These are phyloP conservation scores for Fraxinus dipetala DNA, from an alignment of 305 asterid genomes.

Conservation along the genomic window DNA sequence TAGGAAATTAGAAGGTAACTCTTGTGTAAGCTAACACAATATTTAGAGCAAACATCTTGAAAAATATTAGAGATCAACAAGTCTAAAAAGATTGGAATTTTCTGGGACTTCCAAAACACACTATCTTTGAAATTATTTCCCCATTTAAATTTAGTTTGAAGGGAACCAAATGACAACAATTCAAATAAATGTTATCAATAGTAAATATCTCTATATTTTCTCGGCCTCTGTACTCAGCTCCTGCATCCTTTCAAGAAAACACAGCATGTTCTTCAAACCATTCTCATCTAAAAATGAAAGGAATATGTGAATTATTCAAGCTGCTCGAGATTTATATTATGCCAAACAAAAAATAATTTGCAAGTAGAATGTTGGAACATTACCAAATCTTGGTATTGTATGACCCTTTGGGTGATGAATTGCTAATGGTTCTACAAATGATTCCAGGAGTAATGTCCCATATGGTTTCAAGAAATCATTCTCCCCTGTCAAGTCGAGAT, in stretches of 20 bases:
- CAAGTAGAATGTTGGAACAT: constrained; percentile 13
- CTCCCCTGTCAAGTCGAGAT: constrained; percentile 53
- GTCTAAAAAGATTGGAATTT: not conserved
- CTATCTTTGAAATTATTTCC: not conserved
- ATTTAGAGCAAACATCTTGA: not conserved
- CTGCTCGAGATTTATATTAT: not conserved
- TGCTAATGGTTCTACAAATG: constrained; percentile 64
- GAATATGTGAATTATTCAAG: not conserved
- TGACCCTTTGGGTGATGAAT: constrained; percentile 89
- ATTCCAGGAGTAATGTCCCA: constrained; percentile 63
- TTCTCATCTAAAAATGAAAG: constrained; percentile 50
- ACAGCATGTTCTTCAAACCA: constrained; percentile 56
- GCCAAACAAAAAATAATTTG: not conserved
- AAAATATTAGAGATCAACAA: not conserved
- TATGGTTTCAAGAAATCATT: constrained; percentile 64
- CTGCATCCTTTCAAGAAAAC: constrained; percentile 60
- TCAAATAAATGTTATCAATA: not conserved
- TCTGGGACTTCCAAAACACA: not conserved
- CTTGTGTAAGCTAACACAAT: not conserved
- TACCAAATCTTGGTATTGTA: constrained; percentile 90
- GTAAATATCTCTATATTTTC: constrained; percentile 3
- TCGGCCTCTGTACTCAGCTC: constrained; percentile 32
- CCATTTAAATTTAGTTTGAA: not conserved
- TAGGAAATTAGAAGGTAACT: not conserved
- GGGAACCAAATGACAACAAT: not conserved